Conservation (phyloP, 129 eudicot genomes). For the sunflower (Helianthus annuus) region DNA sequence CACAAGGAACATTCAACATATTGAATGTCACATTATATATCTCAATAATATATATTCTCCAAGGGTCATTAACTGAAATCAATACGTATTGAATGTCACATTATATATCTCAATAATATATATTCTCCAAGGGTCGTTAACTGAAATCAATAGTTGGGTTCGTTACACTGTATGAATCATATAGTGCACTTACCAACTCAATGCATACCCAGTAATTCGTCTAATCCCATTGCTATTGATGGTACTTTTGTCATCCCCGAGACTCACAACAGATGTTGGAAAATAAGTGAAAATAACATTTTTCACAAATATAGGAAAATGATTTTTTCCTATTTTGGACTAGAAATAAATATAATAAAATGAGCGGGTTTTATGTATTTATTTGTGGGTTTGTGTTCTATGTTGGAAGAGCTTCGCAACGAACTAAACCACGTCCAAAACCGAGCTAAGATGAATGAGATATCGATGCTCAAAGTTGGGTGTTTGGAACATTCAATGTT, state of each 20-base stretch:
- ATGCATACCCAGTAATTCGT: conserved; percentile 35
- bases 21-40: conserved; percentile 48
- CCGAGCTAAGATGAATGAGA: no score
- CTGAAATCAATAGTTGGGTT: conserved; percentile 30
- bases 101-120: conserved; percentile 41
- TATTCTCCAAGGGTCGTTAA: conserved; percentile 37
- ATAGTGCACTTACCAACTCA: conserved; percentile 46
- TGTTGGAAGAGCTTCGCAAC: no score
- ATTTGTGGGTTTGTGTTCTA: no score
- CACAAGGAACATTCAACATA: conserved; percentile 46
- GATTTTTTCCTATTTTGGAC: no score
- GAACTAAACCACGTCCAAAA: no score
- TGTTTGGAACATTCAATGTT: no score
- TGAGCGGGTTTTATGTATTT: no score
- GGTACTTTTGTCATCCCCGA: conserved; percentile 50
- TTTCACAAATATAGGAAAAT: no score
- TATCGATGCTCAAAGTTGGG: no score
- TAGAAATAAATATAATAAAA: no score
- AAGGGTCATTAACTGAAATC: conserved; percentile 33
- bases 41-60: conserved; percentile 46
- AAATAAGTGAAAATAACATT: no score
- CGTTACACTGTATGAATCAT: conserved; percentile 49
- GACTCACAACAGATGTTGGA: conserved; percentile 50
- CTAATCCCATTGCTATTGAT: conserved; percentile 32
- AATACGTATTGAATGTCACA: conserved; percentile 50